Base-by-base conservation (phyloP, 768 basidiomycete genomes). In the Pleurotus sapidus region DNA sequence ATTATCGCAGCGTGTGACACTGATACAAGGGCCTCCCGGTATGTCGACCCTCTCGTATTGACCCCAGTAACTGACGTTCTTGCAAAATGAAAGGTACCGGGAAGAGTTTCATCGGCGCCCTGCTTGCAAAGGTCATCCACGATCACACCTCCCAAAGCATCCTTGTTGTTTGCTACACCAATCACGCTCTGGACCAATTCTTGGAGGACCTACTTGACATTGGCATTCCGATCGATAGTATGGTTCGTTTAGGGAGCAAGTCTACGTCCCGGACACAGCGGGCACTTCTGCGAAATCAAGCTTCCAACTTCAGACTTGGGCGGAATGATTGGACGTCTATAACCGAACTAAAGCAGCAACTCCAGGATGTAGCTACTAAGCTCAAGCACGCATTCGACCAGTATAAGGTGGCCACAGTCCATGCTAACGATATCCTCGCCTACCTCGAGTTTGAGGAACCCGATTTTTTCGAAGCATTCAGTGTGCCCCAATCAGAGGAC, bases 11-110 rank as follows among this genome's bases (percentile, higher is more conserved):
- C 70, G 64, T 4, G 72, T 89, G 2, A 80, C 85, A 0, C 63
- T 89, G 8, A 84, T 89, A 27, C 87, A 89, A 71, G 88, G 87
- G 1, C 88, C 87, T 0, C 87, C 87, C 40, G 87, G 87, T 87
- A 67, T 18, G 76, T 66, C 7, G 3, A 4, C 7, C 25, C 25
- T 6, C 25, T 27, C 25, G 25, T 27, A 27, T 27, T 27, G 4
- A 27, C 25, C 4, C 4, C 25, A 27, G 25, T 27, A 27, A 27
- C 25, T 27, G 25, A 27, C 25, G 7, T 27, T 6, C 25, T 6
- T 27, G 25, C 25, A 6, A 27, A 27, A 27, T 27, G n/a, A n/a
- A 30, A 88, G 88, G 88, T 1, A 90, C 88, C 0, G 88, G 88
- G 1, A 90, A 90, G 57, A 88, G 86, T 0, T 88, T 88, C 63